Conservation (phyloP, 345 rosid species). For the Brassica napus region DNA sequence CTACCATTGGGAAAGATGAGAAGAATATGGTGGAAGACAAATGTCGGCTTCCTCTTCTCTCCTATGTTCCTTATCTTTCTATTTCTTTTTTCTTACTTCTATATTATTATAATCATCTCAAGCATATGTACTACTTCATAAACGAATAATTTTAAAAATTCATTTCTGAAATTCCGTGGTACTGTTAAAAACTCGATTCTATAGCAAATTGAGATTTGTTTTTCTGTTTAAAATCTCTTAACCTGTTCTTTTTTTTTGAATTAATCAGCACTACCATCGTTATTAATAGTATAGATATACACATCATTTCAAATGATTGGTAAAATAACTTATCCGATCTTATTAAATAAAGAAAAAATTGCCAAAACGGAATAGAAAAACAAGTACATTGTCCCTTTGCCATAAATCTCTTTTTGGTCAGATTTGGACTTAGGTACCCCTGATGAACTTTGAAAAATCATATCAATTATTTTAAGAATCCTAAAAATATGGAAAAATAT, state of each 20-base stretch:
- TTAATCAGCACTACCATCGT: too few species aligned
- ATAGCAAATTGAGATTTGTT: background rate
- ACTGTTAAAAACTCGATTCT: background rate
- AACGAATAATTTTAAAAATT: background rate
- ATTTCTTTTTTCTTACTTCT: slow-evolving; percentile 15
- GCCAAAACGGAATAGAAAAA: too few species aligned
- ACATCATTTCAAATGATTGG: slow-evolving; percentile 19
- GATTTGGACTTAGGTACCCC: too few species aligned
- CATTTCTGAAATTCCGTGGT: background rate
- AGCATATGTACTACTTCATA: background rate
- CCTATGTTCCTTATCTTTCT: slow-evolving; percentile 40
- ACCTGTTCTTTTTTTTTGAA: background rate
- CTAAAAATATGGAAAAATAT: too few species aligned
- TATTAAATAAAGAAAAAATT: too few species aligned
- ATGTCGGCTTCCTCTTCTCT: slow-evolving; percentile 51
- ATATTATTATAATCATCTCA: background rate
- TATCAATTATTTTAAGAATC: too few species aligned
- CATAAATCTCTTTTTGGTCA: too few species aligned
- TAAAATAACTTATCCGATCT: slow-evolving; percentile 3
- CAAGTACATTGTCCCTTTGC: too few species aligned
- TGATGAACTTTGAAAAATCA: too few species aligned
- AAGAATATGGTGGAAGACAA: slow-evolving; percentile 51
- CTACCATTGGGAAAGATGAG: slow-evolving; percentile 45
- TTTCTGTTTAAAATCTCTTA: background rate
- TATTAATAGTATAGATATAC: too few species aligned